Conservation (phyloP, 2,329 filamentous ascomycete genomes). For the Phialophora macrospora region DNA sequence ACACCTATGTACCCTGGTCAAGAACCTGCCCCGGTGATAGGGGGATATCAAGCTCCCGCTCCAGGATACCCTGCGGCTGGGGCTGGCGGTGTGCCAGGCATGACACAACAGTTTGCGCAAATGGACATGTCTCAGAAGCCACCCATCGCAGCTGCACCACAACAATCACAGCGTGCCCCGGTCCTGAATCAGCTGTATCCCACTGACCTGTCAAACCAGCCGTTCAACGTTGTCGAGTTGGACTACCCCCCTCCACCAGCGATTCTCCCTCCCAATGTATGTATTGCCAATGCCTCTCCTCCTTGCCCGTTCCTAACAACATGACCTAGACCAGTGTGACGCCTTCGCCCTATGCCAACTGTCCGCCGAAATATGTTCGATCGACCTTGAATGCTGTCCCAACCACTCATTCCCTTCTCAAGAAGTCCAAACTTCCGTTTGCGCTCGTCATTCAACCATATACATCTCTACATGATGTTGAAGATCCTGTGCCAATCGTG, state of each 20-base stretch:
- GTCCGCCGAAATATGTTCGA: conserved; percentile 88
- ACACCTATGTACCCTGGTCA: conserved; percentile 46
- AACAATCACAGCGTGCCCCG: conserved; percentile 47
- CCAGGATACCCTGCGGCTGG: conserved; percentile 63
- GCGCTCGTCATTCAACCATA: conserved; percentile 97
- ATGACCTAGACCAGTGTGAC: conserved; percentile 77
- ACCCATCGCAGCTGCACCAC: conserved; percentile 54
- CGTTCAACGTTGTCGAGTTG: conserved; percentile 91
- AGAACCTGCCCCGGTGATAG: conserved; percentile 53
- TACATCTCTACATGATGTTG: conserved; percentile 85
- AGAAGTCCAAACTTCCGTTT: conserved; percentile 95
- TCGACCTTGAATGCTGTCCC: conserved; percentile 94
- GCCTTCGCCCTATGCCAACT: conserved; percentile 87
- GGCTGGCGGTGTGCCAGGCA: conserved; percentile 64
- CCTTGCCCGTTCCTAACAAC: conserved; percentile 47
- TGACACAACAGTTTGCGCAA: conserved; percentile 81
- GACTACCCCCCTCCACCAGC: conserved; percentile 91
- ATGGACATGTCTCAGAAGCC: conserved; percentile 69
- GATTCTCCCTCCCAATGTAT: conserved; percentile 86
- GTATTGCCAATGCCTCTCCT: conserved; percentile 45
- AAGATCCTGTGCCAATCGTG: conserved; percentile 88
- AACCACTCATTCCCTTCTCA: conserved; percentile 87
- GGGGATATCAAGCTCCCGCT: conserved; percentile 71
- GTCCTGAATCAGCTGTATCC: conserved; percentile 84
- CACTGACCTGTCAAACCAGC: conserved; percentile 87